A percentile compares a stretch with the other conserved stretches of the same genome.
phyloP scores from a whole-genome alignment of 139 green algal genomes.

The Microglena sp. region DNA sequence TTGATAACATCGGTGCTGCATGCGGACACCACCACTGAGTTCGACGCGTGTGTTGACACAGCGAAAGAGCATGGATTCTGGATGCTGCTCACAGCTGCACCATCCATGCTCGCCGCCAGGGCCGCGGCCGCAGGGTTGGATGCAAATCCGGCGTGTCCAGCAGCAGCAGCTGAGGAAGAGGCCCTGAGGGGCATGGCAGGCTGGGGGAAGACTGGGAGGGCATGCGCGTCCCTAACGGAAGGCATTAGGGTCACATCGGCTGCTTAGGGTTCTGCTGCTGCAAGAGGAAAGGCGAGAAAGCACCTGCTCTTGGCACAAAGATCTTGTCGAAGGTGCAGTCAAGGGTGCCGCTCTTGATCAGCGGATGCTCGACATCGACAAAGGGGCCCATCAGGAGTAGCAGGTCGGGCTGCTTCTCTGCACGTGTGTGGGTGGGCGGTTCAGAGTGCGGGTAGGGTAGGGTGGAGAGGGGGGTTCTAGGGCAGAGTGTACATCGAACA shows the following conservation, averaged over 20 bases:
- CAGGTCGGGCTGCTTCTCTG: constrained; percentile 40
- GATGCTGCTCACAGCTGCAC: no score
- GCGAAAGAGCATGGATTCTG: no score
- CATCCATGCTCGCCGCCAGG: not conserved
- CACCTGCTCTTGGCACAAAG: constrained; percentile 49
- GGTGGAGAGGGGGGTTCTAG: no score
- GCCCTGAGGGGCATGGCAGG: constrained; percentile 10
- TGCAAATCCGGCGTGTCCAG: not conserved
- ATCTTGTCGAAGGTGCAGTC: constrained; percentile 64
- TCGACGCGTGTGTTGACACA: no score
- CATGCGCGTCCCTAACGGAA: constrained; percentile 58
- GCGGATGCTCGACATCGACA: constrained; percentile 76
- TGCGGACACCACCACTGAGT: no score
- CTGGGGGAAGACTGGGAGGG: constrained; percentile 66
- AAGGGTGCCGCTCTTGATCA: constrained; percentile 49
- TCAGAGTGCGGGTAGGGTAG: no score
- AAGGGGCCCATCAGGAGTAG: constrained; percentile 87
- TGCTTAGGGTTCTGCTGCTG: not conserved
- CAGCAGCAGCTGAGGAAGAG: not conserved
- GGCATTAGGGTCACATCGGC: constrained; percentile 64
- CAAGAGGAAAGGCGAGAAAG: not conserved
- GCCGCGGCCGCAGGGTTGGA: no score
- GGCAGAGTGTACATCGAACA: no score
- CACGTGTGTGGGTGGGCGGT: not conserved
- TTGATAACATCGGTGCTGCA: no score